Base-by-base conservation (phyloP, 768 basidiomycete genomes). In the Boletus rex-veris region DNA sequence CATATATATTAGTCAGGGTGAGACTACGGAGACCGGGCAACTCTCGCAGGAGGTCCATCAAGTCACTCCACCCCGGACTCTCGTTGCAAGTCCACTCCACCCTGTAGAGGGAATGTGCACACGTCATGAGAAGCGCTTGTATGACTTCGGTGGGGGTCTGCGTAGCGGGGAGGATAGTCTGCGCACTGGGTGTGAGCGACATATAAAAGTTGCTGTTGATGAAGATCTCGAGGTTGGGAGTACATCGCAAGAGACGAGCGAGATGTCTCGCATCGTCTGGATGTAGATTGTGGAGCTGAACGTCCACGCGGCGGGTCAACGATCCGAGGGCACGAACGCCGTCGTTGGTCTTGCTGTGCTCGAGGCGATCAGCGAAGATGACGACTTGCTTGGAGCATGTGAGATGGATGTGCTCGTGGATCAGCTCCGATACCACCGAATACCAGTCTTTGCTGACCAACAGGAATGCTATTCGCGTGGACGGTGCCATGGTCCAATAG, bases 11-110 rank as follows among this genome's bases (percentile, higher is more conserved):
- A 2, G 70, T 63, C 14, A 80, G 68, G 28, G 74, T 72, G 36
- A 80, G 74, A 26, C 74, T 78, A 16, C 59, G 59, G 18, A 80
- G 72, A 43, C 69, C 62, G 1, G 63, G 68, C 18, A 73, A 58
- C 36, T 58, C 50, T 26, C 63, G 71, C 52, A 73, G 69, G n/a
- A 80, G 54, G 37, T 60, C 50, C 40, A 72, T 68, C 18, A 80
- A 52, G 57, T 79, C 75, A 19, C 61, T 50, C 62, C 73, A 77
- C 0, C 69, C 66, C 0, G 77, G 78, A 31, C 72, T 65, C 56
- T 80, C 78, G 9, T 74, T 74, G 19, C 73, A 71, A 8, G 66
- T 73, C 77, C 78, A 80, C 55, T 79, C 78, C 2, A 78, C 46
- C 26, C 78, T 70, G 41, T 69, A 71, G 12, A 80, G 65, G n/a